phyloP scores from a whole-genome alignment of 768 basidiomycete species.

The Inosperma sp. region DNA sequence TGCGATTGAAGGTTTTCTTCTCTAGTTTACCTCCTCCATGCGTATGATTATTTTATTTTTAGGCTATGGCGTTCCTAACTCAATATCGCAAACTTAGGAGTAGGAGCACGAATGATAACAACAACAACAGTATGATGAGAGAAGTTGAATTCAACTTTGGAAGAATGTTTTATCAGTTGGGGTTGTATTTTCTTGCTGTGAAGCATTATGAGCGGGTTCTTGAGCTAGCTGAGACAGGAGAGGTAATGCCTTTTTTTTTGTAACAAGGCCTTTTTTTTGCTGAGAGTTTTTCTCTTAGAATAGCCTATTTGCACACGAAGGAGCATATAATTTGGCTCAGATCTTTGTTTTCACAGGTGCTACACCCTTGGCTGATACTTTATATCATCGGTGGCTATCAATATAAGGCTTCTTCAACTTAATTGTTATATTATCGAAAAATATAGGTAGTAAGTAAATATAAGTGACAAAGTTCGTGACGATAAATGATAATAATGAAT shows the following conservation, averaged over 20 bases:
- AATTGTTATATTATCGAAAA: too few species aligned
- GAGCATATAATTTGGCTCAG: slow-evolving; percentile 83
- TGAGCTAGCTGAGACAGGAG: slow-evolving; percentile 47
- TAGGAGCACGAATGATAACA: neutral
- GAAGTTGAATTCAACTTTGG: slow-evolving; percentile 96
- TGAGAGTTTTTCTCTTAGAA: slow-evolving; percentile 25
- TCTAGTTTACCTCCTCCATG: slow-evolving; percentile 83
- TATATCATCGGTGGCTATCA: slow-evolving; percentile 82
- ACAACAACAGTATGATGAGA: slow-evolving; percentile 40
- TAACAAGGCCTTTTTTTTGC: slow-evolving; percentile 2
- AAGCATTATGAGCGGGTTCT: slow-evolving; percentile 81
- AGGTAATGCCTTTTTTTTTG: slow-evolving; percentile 25
- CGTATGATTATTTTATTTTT: slow-evolving; percentile 66
- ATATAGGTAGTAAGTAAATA: too few species aligned
- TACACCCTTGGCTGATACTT: slow-evolving; percentile 57
- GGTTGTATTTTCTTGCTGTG: slow-evolving; percentile 74
- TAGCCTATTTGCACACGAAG: slow-evolving; percentile 60
- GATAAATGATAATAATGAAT: too few species aligned
- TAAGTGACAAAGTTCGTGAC: too few species aligned
- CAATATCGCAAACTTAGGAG: slow-evolving; percentile 68
- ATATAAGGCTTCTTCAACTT: too few species aligned
- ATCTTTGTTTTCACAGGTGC: slow-evolving; percentile 81
- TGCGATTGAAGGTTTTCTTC: neutral
- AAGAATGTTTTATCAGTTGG: slow-evolving; percentile 89
- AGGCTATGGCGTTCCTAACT: slow-evolving; percentile 83